Base-by-base conservation (phyloP, 805 yeast species). In the Peterozyma toletana region DNA sequence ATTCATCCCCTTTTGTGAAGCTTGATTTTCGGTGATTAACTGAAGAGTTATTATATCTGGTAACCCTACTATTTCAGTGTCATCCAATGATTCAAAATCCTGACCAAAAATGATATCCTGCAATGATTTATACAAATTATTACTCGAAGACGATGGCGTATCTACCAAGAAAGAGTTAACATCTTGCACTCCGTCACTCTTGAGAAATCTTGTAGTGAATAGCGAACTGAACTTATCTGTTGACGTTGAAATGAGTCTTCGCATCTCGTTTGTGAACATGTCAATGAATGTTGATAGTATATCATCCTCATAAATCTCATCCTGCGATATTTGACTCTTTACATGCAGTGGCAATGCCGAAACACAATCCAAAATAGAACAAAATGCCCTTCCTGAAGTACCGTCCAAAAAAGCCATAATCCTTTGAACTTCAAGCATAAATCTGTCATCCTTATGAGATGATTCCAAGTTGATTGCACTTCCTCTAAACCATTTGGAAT, bases 401-500 rank as follows among this genome's bases (percentile, higher is more conserved):
- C 57, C 61, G 18, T 56, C 62, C 35, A 70, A 49, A 46, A 68
- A 66, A 2, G 64, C 70, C 30, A 68, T 54, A 21, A 62, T 39
- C 47, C 71, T 52, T 48, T 70, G 75, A 1, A 63, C 47, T 48
- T 70, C 75, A 41, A 62, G 51, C 6, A 62, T 44, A 15, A 64
- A 56, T 10, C 52, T 43, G n/a, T 60, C 46, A 40, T 57, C 55
- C 7, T 52, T 44, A 2, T 51, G 34, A 18, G 63, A 53, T 30
- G 48, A 55, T 27, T 62, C 60, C 5, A 53, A 51, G 17, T 33
- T 37, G 13, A 17, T 34, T 2, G 48, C 35, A 1, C 53, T 56
- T 0, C 60, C 64, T 44, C 52, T 65, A 63, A 67, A 70, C 76
- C 76, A 70, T 38, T 55, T 53, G 4, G 64, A 60, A 13, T 62